phyloP scores from a whole-genome alignment of 2,329 filamentous ascomycete genomes.

The Alternaria consortialis region DNA sequence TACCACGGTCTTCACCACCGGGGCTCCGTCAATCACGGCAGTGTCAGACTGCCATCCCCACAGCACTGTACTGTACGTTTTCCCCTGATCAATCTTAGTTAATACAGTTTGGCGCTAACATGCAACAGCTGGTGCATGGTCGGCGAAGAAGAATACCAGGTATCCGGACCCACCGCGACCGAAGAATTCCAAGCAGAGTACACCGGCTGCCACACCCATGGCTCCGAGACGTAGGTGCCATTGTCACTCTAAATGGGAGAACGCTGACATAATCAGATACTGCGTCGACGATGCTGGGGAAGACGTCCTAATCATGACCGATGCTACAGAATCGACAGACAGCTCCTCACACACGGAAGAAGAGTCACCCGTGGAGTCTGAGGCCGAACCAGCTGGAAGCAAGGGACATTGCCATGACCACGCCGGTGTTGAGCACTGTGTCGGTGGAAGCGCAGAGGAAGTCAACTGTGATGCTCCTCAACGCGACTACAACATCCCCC shows the following conservation, averaged over 20 bases:
- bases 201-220: slow-evolving; percentile 72
- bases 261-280: slow-evolving; percentile 57
- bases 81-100: neutral
- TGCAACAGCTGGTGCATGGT: slow-evolving; percentile 55
- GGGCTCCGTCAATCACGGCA: slow-evolving; percentile 51
- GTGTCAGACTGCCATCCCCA: slow-evolving; percentile 65
- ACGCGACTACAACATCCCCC: slow-evolving; percentile 71
- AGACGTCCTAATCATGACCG: slow-evolving; percentile 66
- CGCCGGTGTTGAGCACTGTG: slow-evolving; percentile 75
- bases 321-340: slow-evolving; percentile 38
- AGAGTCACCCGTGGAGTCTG: slow-evolving; percentile 14
- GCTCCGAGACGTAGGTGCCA: slow-evolving; percentile 61
- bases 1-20: slow-evolving; percentile 7
- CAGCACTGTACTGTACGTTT: slow-evolving; percentile 54
- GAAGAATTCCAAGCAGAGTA: slow-evolving; percentile 67
- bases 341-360: slow-evolving; percentile 27
- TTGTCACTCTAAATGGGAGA: neutral
- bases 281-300: slow-evolving; percentile 68
- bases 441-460: slow-evolving; percentile 57
- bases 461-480: slow-evolving; percentile 58
- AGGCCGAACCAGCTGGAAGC: slow-evolving; percentile 27
- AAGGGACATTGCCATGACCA: slow-evolving; percentile 71
- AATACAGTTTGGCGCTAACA: slow-evolving; percentile 18
- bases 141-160: slow-evolving; percentile 54
- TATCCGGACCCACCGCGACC: slow-evolving; percentile 64